Conservation (phyloP, 495 filamentous ascomycete genomes). For the Talaromyces proteolyticus region DNA sequence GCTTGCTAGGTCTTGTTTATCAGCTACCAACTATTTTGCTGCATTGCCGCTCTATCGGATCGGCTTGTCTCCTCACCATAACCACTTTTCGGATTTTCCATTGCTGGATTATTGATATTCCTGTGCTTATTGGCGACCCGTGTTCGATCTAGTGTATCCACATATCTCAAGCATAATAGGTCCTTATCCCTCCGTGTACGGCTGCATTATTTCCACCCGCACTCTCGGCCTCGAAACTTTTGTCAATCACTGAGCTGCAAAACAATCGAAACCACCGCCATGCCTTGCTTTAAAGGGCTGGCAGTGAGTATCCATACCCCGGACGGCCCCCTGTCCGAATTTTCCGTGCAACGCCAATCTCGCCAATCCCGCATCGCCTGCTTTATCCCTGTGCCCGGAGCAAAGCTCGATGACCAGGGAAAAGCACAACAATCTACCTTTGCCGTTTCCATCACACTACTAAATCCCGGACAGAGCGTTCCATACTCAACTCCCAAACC, state of each 20-base stretch:
- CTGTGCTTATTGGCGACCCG: no score
- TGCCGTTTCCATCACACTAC: conserved; percentile 90
- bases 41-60: no score
- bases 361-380: conserved; percentile 87
- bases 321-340: conserved; percentile 80
- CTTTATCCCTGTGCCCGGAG: conserved; percentile 91
- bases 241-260: background rate
- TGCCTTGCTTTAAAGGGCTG: conserved; percentile 98
- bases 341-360: conserved; percentile 91
- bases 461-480: conserved; percentile 81
- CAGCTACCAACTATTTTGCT: no score
- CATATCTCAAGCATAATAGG: no score
- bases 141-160: no score
- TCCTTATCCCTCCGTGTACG: background rate
- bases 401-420: conserved; percentile 63
- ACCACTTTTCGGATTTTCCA: no score
- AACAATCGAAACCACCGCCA: conserved; percentile 24
- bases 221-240: background rate
- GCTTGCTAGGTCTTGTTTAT: no score
- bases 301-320: conserved; percentile 94
- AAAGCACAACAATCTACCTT: conserved; percentile 91
- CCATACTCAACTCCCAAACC: conserved; percentile 83
- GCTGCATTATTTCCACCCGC: background rate
- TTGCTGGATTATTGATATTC: no score
- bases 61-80: no score